Evolutionary conservation across 1,139 yeast genomes (phyloP).

Genomic region (Lodderomyces orthopsilosis): DNA sequence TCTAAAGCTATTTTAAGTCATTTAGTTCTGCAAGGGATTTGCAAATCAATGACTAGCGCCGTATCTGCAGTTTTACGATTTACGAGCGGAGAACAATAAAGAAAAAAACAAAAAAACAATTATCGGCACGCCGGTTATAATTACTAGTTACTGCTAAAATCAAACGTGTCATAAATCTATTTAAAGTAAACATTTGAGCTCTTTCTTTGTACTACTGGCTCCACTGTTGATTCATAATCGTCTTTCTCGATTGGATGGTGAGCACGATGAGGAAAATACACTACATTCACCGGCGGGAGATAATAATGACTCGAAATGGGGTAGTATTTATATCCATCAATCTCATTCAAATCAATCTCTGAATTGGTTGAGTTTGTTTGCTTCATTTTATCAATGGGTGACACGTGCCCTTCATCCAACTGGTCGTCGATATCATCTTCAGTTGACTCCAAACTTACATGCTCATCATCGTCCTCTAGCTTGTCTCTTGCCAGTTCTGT

Average conservation of each 20-base stretch:
- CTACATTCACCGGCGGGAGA: constrained; percentile 58
- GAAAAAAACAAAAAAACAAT: no score
- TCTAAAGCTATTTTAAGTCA: neutral
- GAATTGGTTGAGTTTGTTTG: constrained; percentile 5
- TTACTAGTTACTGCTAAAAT: no score
- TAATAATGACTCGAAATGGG: constrained; percentile 57
- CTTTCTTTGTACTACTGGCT: constrained; percentile 17
- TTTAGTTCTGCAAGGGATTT: neutral
- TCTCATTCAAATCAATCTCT: constrained; percentile 16
- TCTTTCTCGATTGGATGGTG: constrained; percentile 36
- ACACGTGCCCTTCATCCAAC: constrained; percentile 6
- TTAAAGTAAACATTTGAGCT: constrained; percentile 34
- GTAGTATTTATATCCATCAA: constrained; percentile 47
- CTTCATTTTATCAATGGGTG: constrained; percentile 7
- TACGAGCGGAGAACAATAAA: neutral
- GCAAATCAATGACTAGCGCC: neutral
- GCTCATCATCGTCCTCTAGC: constrained; percentile 12
- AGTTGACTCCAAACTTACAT: constrained; percentile 4
- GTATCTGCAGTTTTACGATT: neutral
- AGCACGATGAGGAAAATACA: constrained; percentile 58
- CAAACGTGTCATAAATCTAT: constrained; percentile 10
- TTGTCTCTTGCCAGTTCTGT: constrained; percentile 10
- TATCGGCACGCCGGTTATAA: neutral
- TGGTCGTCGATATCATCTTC: constrained; percentile 9
- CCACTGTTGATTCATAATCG: constrained; percentile 5